Conservation (phyloP, 2,329 filamentous ascomycete genomes). For the Sclerotinia trifoliorum region DNA sequence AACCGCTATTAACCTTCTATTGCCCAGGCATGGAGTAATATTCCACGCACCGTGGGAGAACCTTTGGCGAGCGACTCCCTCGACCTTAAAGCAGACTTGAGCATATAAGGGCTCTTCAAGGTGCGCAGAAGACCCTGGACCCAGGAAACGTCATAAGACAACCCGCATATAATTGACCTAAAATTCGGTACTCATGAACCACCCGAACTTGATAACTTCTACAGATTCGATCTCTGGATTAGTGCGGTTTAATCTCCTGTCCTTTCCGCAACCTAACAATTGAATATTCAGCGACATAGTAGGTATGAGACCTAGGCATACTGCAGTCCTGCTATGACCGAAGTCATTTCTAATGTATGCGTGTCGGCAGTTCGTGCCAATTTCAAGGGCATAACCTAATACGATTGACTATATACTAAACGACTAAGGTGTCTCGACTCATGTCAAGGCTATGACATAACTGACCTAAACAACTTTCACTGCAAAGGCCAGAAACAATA, state of each 20-base stretch:
- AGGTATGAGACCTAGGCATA: constrained; percentile 43
- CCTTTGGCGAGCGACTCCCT: not conserved
- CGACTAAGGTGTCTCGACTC: constrained; percentile 91
- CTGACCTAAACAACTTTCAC: not conserved
- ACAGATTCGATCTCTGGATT: not conserved
- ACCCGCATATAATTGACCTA: not conserved
- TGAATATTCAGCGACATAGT: constrained; percentile 95
- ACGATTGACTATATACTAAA: constrained; percentile 73
- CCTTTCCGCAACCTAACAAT: constrained; percentile 33
- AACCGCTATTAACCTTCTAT: not conserved
- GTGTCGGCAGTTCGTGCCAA: constrained; percentile 75
- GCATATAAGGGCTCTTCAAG: not conserved
- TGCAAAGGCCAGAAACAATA: not conserved
- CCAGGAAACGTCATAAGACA: not conserved
- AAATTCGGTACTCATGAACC: not conserved
- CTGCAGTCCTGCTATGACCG: not conserved
- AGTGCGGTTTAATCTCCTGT: not conserved
- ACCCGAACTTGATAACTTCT: not conserved
- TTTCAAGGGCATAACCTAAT: constrained; percentile 70
- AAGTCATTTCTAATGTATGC: constrained; percentile 4
- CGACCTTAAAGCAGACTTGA: not conserved
- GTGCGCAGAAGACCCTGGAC: not conserved
- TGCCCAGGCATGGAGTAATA: not conserved
- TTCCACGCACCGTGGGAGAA: not conserved
- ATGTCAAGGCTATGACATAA: constrained; percentile 62